Evolutionary conservation across 495 filamentous ascomycete species (phyloP).

Genomic region (Beverwykella pulmonaria): DNA sequence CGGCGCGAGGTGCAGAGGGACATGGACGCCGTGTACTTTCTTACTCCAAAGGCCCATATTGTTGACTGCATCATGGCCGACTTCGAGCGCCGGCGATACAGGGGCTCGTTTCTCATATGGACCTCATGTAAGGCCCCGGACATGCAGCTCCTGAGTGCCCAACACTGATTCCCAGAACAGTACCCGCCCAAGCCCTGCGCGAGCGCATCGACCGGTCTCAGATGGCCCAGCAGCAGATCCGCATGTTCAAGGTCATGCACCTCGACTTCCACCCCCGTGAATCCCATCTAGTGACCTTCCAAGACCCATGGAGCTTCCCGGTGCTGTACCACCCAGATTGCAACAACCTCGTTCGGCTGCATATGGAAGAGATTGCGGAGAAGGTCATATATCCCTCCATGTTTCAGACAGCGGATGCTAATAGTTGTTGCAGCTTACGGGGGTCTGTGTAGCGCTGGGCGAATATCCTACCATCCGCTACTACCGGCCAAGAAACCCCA

Average conservation of each 20-base stretch:
- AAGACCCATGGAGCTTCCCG: constrained; percentile 93
- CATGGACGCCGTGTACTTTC: constrained; percentile 92
- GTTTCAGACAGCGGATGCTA: background rate
- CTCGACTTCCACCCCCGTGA: constrained; percentile 89
- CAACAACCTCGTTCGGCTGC: constrained; percentile 75
- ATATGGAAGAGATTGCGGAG: constrained; percentile 80
- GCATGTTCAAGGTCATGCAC: constrained; percentile 70
- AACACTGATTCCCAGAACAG: constrained; percentile 40
- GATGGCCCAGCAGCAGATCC: constrained; percentile 71
- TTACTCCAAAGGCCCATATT: constrained; percentile 81
- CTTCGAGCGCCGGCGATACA: constrained; percentile 78
- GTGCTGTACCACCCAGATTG: constrained; percentile 89
- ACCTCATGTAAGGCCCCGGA: constrained; percentile 64
- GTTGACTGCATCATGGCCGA: constrained; percentile 93
- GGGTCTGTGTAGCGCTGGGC: constrained; percentile 78
- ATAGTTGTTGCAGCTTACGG: constrained; percentile 63
- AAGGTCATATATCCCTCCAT: constrained; percentile 62
- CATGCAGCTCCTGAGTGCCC: background rate
- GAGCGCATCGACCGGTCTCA: constrained; percentile 60
- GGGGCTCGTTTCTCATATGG: constrained; percentile 78
- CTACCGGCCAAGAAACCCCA: constrained; percentile 71
- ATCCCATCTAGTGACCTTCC: constrained; percentile 86
- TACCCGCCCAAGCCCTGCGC: constrained; percentile 58
- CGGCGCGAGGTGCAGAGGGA: constrained; percentile 73
- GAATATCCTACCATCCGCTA: constrained; percentile 92